Conservation (phyloP, 305 asterid genomes). For the Solanum hybrid region DNA sequence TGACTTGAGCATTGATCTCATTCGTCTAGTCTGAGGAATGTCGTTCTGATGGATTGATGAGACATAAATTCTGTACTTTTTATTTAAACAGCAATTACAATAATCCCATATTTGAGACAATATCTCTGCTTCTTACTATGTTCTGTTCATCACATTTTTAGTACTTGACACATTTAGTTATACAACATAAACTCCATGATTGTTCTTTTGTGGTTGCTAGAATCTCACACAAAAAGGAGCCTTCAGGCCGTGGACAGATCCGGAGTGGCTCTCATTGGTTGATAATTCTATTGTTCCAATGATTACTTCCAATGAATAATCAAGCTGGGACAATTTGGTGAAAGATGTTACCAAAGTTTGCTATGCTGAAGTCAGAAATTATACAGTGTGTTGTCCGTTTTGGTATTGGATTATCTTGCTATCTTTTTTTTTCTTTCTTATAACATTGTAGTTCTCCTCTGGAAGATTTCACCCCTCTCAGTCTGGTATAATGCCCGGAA, state of each 20-base stretch:
- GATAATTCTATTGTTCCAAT: neutral
- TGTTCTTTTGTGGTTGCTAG: constrained; percentile 1
- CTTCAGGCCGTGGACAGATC: constrained; percentile 4
- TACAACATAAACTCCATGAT: neutral
- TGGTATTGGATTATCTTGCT: neutral
- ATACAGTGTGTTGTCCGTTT: neutral
- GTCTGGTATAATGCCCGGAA: neutral
- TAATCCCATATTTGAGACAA: neutral
- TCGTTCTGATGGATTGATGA: neutral
- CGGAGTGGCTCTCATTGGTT: neutral
- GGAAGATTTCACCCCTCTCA: neutral
- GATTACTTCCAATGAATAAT: neutral
- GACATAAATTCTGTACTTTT: neutral
- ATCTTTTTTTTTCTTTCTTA: neutral
- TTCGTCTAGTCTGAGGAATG: neutral
- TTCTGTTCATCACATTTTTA: neutral
- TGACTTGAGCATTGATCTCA: neutral
- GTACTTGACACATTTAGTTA: neutral
- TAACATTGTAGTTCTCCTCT: neutral
- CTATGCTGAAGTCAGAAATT: neutral
- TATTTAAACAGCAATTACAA: neutral
- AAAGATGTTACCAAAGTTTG: neutral
- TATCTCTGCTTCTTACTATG: neutral
- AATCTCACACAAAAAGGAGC: constrained; percentile 4
- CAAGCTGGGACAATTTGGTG: neutral